phyloP scores from a whole-genome alignment of 2,329 filamentous ascomycete species.

The Coniochaeta sp. region DNA sequence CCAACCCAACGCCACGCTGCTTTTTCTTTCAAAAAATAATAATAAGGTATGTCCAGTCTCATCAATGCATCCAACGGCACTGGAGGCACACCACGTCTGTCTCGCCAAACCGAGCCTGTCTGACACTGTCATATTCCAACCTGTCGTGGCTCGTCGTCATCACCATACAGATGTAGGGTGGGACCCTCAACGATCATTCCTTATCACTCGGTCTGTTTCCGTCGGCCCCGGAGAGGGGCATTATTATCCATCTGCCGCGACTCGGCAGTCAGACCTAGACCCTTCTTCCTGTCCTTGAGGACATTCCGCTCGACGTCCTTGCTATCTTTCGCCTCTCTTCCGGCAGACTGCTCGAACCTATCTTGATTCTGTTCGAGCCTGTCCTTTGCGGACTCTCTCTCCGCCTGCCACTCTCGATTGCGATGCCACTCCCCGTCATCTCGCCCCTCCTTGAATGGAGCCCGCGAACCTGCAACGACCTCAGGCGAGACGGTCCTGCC shows the following conservation, averaged over 20 bases:
- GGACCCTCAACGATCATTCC: too few species aligned
- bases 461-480: conserved; percentile 1
- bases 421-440: conserved; percentile 5
- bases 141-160: background rate
- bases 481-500: conserved; percentile 20
- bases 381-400: background rate
- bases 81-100: background rate
- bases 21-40: background rate
- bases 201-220: background rate
- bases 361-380: background rate
- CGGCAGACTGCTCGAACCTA: background rate
- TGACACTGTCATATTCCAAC: background rate
- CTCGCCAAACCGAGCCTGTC: background rate
- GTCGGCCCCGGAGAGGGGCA: background rate
- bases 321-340: background rate
- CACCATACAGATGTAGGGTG: background rate
- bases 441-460: background rate
- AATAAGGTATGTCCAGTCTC: background rate
- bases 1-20: background rate
- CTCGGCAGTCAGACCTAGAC: background rate
- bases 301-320: background rate
- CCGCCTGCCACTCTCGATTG: conserved; percentile 15
- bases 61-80: background rate
- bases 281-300: conserved; percentile 5
- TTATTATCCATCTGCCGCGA: background rate